Percentiles rank a stretch among this genome's conserved stretches.
phyloP scores from a whole-genome alignment of 129 eudicot genomes.

The Gnaphalium uliginosum region DNA sequence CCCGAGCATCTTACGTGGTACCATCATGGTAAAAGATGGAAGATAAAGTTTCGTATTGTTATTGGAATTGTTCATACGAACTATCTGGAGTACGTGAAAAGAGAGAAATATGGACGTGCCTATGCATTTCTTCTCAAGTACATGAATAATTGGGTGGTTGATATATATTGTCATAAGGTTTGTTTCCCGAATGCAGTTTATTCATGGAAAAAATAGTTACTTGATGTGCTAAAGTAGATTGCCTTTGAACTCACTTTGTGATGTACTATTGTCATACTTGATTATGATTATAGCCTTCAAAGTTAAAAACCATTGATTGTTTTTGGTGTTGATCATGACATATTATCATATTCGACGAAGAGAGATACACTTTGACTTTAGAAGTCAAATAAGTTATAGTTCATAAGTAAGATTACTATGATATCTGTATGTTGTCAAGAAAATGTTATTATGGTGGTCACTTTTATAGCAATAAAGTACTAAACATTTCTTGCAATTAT shows the following conservation, averaged over 20 bases:
- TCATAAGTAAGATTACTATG: conserved; percentile 7
- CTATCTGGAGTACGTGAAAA: conserved; percentile 81
- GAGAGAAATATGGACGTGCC: conserved; percentile 77
- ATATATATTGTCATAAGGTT: conserved; percentile 95
- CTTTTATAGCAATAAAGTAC: background rate
- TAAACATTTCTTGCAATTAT: background rate
- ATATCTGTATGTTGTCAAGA: background rate
- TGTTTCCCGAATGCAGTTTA: conserved; percentile 17
- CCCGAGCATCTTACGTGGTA: conserved; percentile 99
- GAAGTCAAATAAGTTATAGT: conserved; percentile 4
- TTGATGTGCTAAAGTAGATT: conserved; percentile 5
- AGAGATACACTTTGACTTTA: conserved; percentile 19
- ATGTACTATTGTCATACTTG: background rate
- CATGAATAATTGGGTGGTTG: conserved; percentile 85
- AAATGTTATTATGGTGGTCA: conserved; percentile 2
- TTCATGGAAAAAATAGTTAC: conserved; percentile 3
- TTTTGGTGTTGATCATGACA: background rate
- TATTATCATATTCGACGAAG: conserved; percentile 12
- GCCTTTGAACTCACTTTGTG: background rate
- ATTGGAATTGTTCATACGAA: conserved; percentile 93
- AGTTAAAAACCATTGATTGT: background rate
- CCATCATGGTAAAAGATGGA: conserved; percentile 97
- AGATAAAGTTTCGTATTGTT: conserved; percentile 72
- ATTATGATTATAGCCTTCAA: background rate
- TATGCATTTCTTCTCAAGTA: conserved; percentile 71